Percentiles rank a stretch among this genome's conserved stretches.
Evolutionary conservation across 1,284 basidiomycete species (phyloP).

Genomic region (Rhodotorula sp.): DNA sequence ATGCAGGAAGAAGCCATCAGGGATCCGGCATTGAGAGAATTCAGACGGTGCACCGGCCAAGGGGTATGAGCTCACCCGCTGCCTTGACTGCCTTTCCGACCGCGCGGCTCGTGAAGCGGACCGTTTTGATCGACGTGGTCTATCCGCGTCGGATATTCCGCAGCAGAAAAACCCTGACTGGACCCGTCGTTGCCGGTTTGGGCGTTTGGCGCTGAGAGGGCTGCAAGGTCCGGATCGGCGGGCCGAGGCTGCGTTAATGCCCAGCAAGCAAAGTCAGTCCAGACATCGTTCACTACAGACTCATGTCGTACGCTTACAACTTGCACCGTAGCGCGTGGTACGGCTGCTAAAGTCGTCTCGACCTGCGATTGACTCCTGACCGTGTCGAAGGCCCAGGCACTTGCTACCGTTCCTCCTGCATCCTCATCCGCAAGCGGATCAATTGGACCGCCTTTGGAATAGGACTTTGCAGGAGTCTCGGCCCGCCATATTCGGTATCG

Average conservation of each 20-base stretch:
- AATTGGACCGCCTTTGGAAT: background rate
- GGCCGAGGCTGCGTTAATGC: constrained; percentile 21
- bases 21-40: background rate
- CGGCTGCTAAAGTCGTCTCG: constrained; percentile 3
- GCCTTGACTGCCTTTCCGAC: background rate
- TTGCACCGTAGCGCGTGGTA: constrained; percentile 3
- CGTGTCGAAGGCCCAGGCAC: constrained; percentile 95
- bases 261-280: background rate
- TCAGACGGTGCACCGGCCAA: too few relatives aligned
- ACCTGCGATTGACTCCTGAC: constrained; percentile 64
- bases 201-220: constrained; percentile 23
- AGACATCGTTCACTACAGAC: background rate
- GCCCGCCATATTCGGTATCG: constrained; percentile 44
- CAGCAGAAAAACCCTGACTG: too few relatives aligned
- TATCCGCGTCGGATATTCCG: too few relatives aligned
- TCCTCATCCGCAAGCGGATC: constrained; percentile 9
- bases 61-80: background rate
- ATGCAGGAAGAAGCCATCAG: background rate
- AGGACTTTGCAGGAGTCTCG: constrained; percentile 14
- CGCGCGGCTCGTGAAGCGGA: background rate
- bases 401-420: constrained; percentile 62
- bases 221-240: constrained; percentile 36
- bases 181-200: too few relatives aligned
- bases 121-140: background rate
- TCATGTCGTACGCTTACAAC: background rate